Base-by-base conservation (phyloP, 345 rosid genomes). In the Moringa oleifera region DNA sequence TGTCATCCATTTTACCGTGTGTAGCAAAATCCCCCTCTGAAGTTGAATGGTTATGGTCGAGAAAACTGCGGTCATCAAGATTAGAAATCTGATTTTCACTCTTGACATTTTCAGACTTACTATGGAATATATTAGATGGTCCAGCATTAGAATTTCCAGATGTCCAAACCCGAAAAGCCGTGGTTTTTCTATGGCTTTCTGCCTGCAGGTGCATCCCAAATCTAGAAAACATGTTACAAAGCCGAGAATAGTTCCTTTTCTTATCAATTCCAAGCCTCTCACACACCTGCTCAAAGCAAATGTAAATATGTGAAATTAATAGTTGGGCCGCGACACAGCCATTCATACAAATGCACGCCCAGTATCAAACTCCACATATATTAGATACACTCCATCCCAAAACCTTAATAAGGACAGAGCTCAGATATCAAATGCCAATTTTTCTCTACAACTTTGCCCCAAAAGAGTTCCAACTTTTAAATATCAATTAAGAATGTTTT, bases 251-350 rank as follows among this genome's bases (percentile, higher is more conserved):
- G 78, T 80, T 83, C 79, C 69, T 86, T 73, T 90, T 94, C 76
- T 84, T 86, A 68, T 84, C 88, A 78, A 94, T 73, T 24, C 95
- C 93, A 77, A 88, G 95, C 78, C 85, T 88, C 62, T 74, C 84
- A 54, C 86, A 83, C 20, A 87, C 87, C 96, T 94, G 84, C 56
- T 67, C 66, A 73, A 58, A 58, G 68, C 21, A 64, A 65, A 53
- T 49, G 62, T 37, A 65, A 37, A 53, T n/a, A 41, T 41, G 47
- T 5, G 16, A 11, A 7, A 41, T 41, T 7, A 41, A 41, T 41
- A 41, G 47, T 41, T 41, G 6, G 47, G 13, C 2, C 12, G 17
- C 47, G 12, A 15, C 47, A 41, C 12, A 41, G 47, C 47, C 47
- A 56, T 25, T 33, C 60, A 25, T 23, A 25, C 4, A 57, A 9